Percentiles rank a stretch among this genome's conserved stretches.
phyloP scores from a whole-genome alignment of 148 eudicot species.

The Spergularia bocconei region DNA sequence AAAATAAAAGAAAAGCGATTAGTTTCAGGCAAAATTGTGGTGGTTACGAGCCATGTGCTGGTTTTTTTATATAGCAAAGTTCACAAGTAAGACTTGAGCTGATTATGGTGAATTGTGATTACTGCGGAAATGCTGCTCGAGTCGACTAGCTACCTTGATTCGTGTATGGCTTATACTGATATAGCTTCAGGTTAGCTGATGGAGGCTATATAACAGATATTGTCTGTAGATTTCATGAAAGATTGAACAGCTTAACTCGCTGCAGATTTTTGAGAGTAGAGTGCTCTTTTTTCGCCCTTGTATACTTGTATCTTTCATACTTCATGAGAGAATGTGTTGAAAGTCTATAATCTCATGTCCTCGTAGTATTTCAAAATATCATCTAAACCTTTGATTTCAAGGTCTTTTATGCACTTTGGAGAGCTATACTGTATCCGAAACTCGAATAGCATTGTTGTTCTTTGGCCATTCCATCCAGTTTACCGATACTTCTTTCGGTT shows the following conservation, averaged over 20 bases:
- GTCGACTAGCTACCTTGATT: background rate
- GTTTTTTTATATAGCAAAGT: background rate
- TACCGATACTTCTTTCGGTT: background rate
- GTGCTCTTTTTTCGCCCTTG: background rate
- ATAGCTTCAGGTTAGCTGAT: background rate
- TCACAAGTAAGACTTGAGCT: background rate
- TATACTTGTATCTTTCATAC: background rate
- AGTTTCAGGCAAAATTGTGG: background rate
- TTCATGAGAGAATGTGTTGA: background rate
- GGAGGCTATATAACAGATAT: background rate
- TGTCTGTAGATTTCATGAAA: background rate
- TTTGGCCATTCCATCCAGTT: background rate
- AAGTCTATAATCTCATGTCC: no score
- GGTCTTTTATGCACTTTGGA: no score
- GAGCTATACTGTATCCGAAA: no score
- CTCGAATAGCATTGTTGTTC: background rate
- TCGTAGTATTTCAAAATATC: no score
- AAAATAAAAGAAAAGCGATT: no score
- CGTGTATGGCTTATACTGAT: background rate
- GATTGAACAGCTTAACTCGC: background rate
- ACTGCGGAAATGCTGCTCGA: conserved; percentile 9
- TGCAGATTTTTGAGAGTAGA: background rate
- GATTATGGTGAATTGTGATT: background rate
- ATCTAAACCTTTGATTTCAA: no score
- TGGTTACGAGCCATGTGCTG: background rate